These are phyloP conservation scores for Puccinia polysora DNA, from an alignment of 1,284 basidiomycete species.

Conservation along the genomic window DNA sequence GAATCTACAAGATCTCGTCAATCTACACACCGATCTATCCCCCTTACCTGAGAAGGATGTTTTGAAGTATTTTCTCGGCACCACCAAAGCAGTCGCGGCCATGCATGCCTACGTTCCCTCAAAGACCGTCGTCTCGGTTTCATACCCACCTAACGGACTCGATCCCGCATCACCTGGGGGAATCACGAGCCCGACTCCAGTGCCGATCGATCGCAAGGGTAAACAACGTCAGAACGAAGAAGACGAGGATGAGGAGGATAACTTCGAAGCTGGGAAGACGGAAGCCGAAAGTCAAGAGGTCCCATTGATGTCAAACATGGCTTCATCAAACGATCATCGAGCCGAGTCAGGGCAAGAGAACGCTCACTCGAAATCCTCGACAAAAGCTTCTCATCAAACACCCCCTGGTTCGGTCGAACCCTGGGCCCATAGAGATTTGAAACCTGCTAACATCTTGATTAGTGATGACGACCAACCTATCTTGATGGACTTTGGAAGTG, in stretches of 20 bases:
- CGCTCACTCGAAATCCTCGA: conserved; percentile 2
- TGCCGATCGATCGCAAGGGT: conserved; percentile 17
- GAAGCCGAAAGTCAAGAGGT: conserved; percentile 34
- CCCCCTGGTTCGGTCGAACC: conserved; percentile 1
- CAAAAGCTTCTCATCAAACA: conserved; percentile 8
- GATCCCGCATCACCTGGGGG: conserved; percentile 13
- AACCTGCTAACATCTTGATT: conserved; percentile 51
- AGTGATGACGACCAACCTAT: conserved; percentile 49
- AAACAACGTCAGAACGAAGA: conserved; percentile 13
- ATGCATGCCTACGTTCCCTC: conserved; percentile 48
- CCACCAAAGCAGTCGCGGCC: conserved; percentile 50
- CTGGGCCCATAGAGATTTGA: conserved; percentile 40
- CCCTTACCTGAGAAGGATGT: conserved; percentile 51
- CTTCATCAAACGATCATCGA: too few species aligned
- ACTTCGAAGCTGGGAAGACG: conserved; percentile 17
- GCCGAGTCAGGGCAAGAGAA: background rate
- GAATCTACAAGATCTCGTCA: conserved; percentile 53
- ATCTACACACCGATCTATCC: conserved; percentile 49
- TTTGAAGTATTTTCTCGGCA: conserved; percentile 51
- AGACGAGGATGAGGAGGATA: conserved; percentile 31
- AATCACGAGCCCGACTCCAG: background rate
- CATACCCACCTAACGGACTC: conserved; percentile 28
- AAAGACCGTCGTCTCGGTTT: conserved; percentile 46
- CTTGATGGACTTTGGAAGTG: conserved; percentile 53
- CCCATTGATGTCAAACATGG: conserved; percentile 33